Base-by-base conservation (phyloP, 2,329 filamentous ascomycete species). In the Chrysosporium queenslandicum region DNA sequence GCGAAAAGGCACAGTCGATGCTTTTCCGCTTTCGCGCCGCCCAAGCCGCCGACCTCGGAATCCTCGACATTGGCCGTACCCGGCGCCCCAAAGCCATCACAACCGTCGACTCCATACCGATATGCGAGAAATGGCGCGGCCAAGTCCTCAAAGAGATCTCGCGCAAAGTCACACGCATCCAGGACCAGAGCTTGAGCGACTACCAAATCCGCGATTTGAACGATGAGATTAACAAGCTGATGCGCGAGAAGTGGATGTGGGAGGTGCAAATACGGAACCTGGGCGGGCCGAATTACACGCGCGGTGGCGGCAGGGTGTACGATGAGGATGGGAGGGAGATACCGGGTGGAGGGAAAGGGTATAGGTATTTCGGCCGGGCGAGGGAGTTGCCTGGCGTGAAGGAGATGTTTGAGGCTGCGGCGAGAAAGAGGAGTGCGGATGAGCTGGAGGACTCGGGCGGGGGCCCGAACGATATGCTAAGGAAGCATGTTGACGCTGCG, bases 241-340 rank as follows among this genome's bases (percentile, higher is more conserved):
- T 98, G 87, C 83, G 89, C 58, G 92, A 98, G 75, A 98, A 98
- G 72, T 89, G 94, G 78, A 90, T 94, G 79, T 98, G 92, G 92
- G 92, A 98, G 75, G 81, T 92, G 61, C 89, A 96, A 71, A 96
- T 98, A 61, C 80, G 90, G 54, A 94, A 94, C 63, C 69, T 97
- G 21, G 92, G 92, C n/a, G 92, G 92, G 2, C 92, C 92, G 27
- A 97, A 97, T 70, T 98, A 97, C 69, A 94, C 92, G 85, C 78
- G 89, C 46, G 80, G 80, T 3, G 79, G 77, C 0, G 81, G 76
- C 27, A 81, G 81, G 58, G 77, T 86, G 46, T 87, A 86, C 67
- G 85, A 88, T 65, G 85, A 87, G 62, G 77, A 82, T 53, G 85
- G 85, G 1, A 72, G 81, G 45, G 85, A 87, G 66, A 83, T 88